Evolutionary conservation across 2,329 filamentous ascomycete genomes (phyloP), one percentile per base, ranked within the genome.

Genomic region (Fusarium scirpi): DNA sequence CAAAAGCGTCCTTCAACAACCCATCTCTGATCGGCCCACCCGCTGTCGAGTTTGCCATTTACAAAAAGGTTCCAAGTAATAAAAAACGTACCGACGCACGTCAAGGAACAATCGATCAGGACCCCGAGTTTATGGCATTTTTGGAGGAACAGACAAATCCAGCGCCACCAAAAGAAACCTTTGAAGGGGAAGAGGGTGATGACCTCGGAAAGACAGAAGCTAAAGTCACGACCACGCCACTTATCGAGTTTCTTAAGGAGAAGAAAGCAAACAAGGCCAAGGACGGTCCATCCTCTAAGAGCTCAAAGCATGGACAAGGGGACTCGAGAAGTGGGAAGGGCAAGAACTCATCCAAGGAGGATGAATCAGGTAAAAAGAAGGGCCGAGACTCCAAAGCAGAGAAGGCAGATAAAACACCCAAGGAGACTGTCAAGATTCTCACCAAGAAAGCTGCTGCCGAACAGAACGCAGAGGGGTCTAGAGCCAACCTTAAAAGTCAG

Each of bases 41-140:
- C 0, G 87, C 87, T 8, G 84, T 98, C 51, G 94, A 97, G 76
- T 93, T 93, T 75, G 90, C 94, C 20, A 88, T 92, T 2, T 97
- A 94, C 82, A 93, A 93, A 71, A 94, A 94, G 75, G 88, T 94
- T 2, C 94, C 95, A 2, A 89, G 88, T 63, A 88, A 86, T 38
- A 93, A 93, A 78, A 88, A 89, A 52, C 90, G 94, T 34, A 88
- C 89, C 57, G 96, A 99, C 83, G 89, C 90, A 56, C 90, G 94
- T 16, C 93, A 97, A 78, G 96, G 95, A 56, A 97, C 94, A 5
- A 98, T 99, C 72, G 96, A 99, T 75, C 94, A 97, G 78, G 96
- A 99, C 76, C 90, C 93, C 0, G 96, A 98, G 74, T 99, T 98
- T 75, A 97, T 98, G 84, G 90, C 91, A 27, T 99, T 98, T 78